phyloP scores from a whole-genome alignment of 2,329 filamentous ascomycete species.

The Alternaria panax region DNA sequence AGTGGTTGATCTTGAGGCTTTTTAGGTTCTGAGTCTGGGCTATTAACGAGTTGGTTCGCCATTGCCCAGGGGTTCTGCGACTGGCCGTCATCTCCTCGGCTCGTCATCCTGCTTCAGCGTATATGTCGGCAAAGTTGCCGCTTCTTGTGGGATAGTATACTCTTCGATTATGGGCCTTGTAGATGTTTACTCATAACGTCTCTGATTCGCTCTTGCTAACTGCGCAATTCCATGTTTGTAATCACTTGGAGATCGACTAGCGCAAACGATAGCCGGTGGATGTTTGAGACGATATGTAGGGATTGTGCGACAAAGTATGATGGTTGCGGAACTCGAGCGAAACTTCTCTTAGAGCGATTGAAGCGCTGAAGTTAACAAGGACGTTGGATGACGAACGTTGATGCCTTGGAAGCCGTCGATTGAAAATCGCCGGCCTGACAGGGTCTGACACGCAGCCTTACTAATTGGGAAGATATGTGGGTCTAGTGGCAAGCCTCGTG shows the following conservation, averaged over 20 bases:
- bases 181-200: slow-evolving; percentile 4
- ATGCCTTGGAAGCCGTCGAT: slow-evolving; percentile 7
- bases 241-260: slow-evolving; percentile 10
- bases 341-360: background rate
- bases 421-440: background rate
- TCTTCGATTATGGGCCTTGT: background rate
- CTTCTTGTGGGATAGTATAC: background rate
- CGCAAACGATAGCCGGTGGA: background rate
- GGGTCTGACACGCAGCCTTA: background rate
- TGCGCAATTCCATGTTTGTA: slow-evolving; percentile 18
- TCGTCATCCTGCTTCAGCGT: slow-evolving; percentile 16
- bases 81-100: slow-evolving; percentile 13
- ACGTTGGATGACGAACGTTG: slow-evolving; percentile 4
- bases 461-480: slow-evolving; percentile 4
- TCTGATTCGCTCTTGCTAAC: slow-evolving; percentile 13
- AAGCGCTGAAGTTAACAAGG: background rate
- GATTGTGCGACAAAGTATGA: background rate
- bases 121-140: background rate
- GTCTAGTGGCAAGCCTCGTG: slow-evolving; percentile 5
- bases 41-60: slow-evolving; percentile 22
- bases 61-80: slow-evolving; percentile 18
- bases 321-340: background rate
- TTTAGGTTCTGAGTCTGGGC: slow-evolving; percentile 25
- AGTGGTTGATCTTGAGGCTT: slow-evolving; percentile 40
- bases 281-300: background rate